Evolutionary conservation across 352 stramenopile species (phyloP).

Genomic region (Phytophthora fragariaefolia): DNA sequence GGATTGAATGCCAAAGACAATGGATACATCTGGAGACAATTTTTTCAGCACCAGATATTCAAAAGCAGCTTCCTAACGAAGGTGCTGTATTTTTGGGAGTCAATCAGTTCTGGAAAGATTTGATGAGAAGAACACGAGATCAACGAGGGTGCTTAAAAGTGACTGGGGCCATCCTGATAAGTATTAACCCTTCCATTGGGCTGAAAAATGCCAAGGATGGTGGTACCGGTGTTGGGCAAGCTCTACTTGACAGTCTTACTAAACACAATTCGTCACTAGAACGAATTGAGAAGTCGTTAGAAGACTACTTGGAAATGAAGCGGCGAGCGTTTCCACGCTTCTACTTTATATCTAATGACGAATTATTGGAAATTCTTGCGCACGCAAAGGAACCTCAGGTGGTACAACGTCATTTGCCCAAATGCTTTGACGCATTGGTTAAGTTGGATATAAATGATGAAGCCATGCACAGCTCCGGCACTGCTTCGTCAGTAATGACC

Average conservation of each 20-base stretch:
- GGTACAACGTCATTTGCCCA: conserved; percentile 82
- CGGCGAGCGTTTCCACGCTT: conserved; percentile 86
- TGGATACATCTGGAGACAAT: conserved; percentile 88
- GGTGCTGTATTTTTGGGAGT: conserved; percentile 60
- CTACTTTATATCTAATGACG: conserved; percentile 91
- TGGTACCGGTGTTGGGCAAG: conserved; percentile 39
- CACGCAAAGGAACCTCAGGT: conserved; percentile 81
- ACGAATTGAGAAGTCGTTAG: conserved; percentile 79
- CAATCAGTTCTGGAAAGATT: conserved; percentile 84
- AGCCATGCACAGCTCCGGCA: conserved; percentile 10
- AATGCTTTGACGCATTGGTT: conserved; percentile 86
- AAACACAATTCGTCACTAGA: conserved; percentile 80
- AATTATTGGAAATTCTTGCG: conserved; percentile 84
- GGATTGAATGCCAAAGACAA: conserved; percentile 81
- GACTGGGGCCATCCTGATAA: conserved; percentile 52
- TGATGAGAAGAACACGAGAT: conserved; percentile 72
- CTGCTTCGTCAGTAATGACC: background rate
- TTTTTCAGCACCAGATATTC: conserved; percentile 83
- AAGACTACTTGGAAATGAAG: conserved; percentile 88
- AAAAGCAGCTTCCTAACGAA: conserved; percentile 82
- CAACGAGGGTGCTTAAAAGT: conserved; percentile 74
- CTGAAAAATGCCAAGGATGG: conserved; percentile 27
- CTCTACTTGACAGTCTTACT: conserved; percentile 62
- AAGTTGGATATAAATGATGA: conserved; percentile 80
- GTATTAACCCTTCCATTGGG: conserved; percentile 25